Base-by-base conservation (phyloP, 306 rosid genomes). In the Medicago ruthenica region DNA sequence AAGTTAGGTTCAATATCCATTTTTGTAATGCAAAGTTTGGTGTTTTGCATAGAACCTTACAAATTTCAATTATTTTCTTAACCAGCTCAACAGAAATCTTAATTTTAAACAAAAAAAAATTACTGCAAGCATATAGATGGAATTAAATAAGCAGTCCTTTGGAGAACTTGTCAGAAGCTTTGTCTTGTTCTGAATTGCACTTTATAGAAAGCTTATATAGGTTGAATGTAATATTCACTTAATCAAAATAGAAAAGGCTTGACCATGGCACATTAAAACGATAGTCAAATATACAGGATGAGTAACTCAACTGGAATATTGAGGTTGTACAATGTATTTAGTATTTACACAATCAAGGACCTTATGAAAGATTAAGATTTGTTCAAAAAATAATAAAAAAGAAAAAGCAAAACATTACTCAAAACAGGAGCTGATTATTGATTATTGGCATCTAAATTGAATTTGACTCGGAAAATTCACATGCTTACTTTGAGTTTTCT, bases 401-500 rank as follows among this genome's bases (percentile, higher is more conserved):
- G 0, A 12, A 58, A 58, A 22, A 27, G 18, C 10, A 22, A 57
- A 22, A 6, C 37, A 5, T 58, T 58, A 6, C 12, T 58, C 34
- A 22, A 58, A 59, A 59, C 18, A 67, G 10, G 51, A 75, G 61
- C 63, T 36, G 44, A 24, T 36, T 17, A 16, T 22, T 34, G 24
- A 71, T 18, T 27, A 61, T 34, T 65, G 45, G 76, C 73, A 39
- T 27, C 51, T 27, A 50, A 71, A 72, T 69, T 22, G 22, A n/a
- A 77, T 41, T 68, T 71, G 71, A 66, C 47, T 60, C 3, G 1
- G 2, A 14, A 72, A 70, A 70, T 41, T 21, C 66, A 44, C 73
- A 79, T 47, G 60, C 97, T 86, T 92, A 95, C 97, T 86, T 81
- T 95, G 80, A 95, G 92, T 80, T 95, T 95, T 88, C 99, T 88